Evolutionary conservation across 1,139 yeast species (phyloP).

Genomic region (Kodamaea sp.): DNA sequence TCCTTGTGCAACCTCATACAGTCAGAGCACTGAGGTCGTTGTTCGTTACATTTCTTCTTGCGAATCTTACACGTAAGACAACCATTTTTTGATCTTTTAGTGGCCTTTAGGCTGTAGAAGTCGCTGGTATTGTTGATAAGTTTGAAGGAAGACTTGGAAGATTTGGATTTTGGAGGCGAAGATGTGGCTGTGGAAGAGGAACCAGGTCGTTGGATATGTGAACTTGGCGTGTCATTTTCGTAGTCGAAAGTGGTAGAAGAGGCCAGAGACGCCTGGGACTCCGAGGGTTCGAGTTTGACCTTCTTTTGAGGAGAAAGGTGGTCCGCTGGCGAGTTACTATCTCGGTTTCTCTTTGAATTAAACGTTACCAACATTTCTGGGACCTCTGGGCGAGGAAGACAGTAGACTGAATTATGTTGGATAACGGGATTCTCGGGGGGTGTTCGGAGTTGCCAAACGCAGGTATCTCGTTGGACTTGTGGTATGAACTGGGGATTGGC

Average conservation of each 20-base stretch:
- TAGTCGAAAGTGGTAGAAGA: no score
- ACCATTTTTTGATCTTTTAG: constrained; percentile 52
- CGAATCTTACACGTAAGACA: constrained; percentile 72
- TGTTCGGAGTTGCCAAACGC: no score
- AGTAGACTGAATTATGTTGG: no score
- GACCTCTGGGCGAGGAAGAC: not conserved
- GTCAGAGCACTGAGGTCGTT: constrained; percentile 59
- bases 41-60: constrained; percentile 74
- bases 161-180: not conserved
- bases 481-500: no score
- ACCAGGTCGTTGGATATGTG: no score
- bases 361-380: constrained; percentile 13
- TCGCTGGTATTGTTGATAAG: constrained; percentile 9
- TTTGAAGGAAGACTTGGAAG: constrained; percentile 6
- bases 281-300: no score
- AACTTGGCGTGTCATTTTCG: no score
- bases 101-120: constrained; percentile 6
- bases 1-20: constrained; percentile 18
- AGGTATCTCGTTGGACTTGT: no score
- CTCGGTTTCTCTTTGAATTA: constrained; percentile 9
- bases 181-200: not conserved
- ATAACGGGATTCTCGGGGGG: no score
- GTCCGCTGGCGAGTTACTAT: no score
- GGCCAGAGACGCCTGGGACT: no score
- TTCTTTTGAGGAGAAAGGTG: no score